Conservation (phyloP, 768 basidiomycete genomes). For the Agaricus bisporus region DNA sequence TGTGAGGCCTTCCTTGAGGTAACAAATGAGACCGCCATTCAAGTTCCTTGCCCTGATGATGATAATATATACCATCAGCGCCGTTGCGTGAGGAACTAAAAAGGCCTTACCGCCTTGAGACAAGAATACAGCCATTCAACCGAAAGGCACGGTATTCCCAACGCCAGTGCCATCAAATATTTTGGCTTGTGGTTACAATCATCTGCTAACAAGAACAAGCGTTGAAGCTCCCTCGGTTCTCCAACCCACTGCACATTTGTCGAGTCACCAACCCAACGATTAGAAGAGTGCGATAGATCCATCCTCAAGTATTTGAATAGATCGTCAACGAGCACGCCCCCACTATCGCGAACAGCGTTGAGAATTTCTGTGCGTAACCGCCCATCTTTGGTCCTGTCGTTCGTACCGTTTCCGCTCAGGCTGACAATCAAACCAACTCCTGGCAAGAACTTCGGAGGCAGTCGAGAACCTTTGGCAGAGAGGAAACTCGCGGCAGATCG, state of each 20-base stretch:
- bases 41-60: conserved; percentile 27
- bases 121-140: conserved; percentile 46
- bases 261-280: conserved; percentile 47
- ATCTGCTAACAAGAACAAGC: conserved; percentile 65
- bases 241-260: conserved; percentile 42
- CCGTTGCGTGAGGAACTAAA: neutral
- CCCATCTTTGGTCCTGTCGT: conserved; percentile 35
- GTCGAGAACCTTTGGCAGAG: conserved; percentile 19
- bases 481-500: conserved; percentile 29
- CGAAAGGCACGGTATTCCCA: conserved; percentile 80
- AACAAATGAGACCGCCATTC: conserved; percentile 63
- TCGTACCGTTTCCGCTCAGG: conserved; percentile 29
- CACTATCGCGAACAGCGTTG: conserved; percentile 38
- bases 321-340: conserved; percentile 59
- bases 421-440: conserved; percentile 60
- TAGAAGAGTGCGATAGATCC: conserved; percentile 35
- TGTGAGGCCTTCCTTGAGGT: conserved; percentile 49
- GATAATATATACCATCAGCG: neutral
- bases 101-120: conserved; percentile 23
- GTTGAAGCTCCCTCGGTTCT: conserved; percentile 31
- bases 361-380: conserved; percentile 21
- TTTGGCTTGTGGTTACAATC: conserved; percentile 68
- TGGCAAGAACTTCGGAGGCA: conserved; percentile 28
- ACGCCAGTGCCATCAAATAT: conserved; percentile 73
- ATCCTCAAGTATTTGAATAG: conserved; percentile 50